These are phyloP conservation scores for Oryza longistaminata DNA, from an alignment of 176 grass and related monocot species.

Conservation along the genomic window DNA sequence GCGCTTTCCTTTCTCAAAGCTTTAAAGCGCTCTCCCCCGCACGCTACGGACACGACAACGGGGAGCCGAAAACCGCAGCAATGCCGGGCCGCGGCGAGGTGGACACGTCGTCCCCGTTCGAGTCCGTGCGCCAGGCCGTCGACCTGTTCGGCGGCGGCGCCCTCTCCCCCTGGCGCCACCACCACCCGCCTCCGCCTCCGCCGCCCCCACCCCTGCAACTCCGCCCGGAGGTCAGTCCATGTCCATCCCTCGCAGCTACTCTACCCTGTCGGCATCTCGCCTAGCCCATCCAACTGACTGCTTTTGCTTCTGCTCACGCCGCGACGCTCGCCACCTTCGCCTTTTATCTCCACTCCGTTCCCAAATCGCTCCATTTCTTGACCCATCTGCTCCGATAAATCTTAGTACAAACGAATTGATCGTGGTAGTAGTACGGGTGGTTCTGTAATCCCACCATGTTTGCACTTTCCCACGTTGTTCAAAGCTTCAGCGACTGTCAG, in stretches of 20 bases:
- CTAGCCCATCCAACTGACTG: too few species aligned
- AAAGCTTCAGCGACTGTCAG: background rate
- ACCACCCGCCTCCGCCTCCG: slow-evolving; percentile 30
- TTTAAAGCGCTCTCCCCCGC: background rate
- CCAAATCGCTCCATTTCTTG: slow-evolving; percentile 15
- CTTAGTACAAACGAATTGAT: background rate
- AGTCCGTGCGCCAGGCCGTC: slow-evolving; percentile 82
- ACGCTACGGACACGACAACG: slow-evolving; percentile 36
- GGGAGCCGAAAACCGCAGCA: slow-evolving; percentile 1
- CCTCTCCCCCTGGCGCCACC: slow-evolving; percentile 45
- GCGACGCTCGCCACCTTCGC: background rate
- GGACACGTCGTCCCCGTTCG: slow-evolving; percentile 79
- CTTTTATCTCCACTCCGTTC: background rate
- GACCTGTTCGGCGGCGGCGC: slow-evolving; percentile 62
- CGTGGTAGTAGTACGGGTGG: background rate
- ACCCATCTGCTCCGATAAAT: background rate
- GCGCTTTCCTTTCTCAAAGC: slow-evolving; percentile 15
- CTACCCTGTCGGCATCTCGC: background rate
- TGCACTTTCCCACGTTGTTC: background rate
- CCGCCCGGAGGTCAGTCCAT: slow-evolving; percentile 70
- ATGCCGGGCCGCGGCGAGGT: slow-evolving; percentile 71
- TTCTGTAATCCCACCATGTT: background rate
- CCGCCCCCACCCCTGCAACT: slow-evolving; percentile 46
- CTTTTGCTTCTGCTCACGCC: background rate
- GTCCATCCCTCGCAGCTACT: background rate